Evolutionary conservation across 371 early-diverging fungal genomes (phyloP), one percentile per base, ranked within the genome.

Genomic region (Vairimorpha necatrix): DNA sequence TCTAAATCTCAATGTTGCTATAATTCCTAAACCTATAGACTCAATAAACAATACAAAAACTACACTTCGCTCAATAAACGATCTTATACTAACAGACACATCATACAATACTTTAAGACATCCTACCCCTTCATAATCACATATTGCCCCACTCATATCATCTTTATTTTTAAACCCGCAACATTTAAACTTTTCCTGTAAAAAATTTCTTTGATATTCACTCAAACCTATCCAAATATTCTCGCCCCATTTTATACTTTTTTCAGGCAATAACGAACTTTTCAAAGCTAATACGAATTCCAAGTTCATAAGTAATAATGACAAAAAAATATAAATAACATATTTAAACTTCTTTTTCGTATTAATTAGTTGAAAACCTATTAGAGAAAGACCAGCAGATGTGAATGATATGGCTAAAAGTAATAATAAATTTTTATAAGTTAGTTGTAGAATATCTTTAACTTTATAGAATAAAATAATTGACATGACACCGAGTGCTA

Each of bases 121-220:
- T 18, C 42, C 20, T 38, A 26, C 32, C 7, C 20, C 32, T 30
- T 48, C 39, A 11, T n/a, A 63, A 18, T 67, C 34, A 54, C 80
- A 79, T 7, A 13, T 54, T 9, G 26, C 2, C 7, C 54, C 69
- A 16, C 30, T 16, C 38, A 75, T 74, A 61, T 79, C 79, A 1
- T 16, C 22, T 13, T 34, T 42, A 26, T 72, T 46, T 20, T 30
- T 50, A 50, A 71, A 74, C 4, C 80, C 80, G 62, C 80, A 79
- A 69, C 80, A 79, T 36, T 67, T 42, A 33, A 79, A 73, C 62
- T 75, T 74, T 16, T 54, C 33, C 36, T 79, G 69, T 22, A 79
- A 53, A 68, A 75, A 71, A 13, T 42, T 53, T 53, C 48, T 38
- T 24, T 79, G 80, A 2, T 63, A 16, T 7, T 65, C 66, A 18